These are phyloP conservation scores for Pleurotus tuoliensis DNA, from an alignment of 768 basidiomycete species.

Conservation along the genomic window DNA sequence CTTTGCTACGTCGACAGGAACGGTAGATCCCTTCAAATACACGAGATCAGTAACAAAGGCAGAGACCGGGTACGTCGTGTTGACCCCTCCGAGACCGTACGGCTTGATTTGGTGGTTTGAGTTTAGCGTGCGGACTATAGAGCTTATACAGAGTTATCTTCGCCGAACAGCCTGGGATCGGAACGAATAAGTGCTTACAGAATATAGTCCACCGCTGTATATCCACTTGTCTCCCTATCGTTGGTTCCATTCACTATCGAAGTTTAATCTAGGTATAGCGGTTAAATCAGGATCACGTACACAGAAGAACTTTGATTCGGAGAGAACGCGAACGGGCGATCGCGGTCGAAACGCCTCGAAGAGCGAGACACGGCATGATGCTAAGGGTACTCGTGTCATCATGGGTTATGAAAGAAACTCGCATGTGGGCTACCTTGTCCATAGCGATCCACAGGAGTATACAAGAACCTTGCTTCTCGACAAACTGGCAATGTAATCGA, in stretches of 20 bases:
- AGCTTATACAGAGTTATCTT: conserved; percentile 30
- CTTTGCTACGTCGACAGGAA: conserved; percentile 56
- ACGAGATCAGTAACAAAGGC: conserved; percentile 86
- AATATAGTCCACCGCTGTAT: conserved; percentile 82
- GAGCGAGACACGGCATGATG: conserved; percentile 88
- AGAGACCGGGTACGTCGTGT: conserved; percentile 66
- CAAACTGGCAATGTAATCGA: conserved; percentile 68
- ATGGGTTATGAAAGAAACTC: background rate
- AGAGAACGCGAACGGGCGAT: conserved; percentile 74
- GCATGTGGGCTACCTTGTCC: conserved; percentile 65
- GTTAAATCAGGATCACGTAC: conserved; percentile 40
- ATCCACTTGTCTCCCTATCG: conserved; percentile 87
- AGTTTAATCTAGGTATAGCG: conserved; percentile 1
- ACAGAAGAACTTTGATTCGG: conserved; percentile 77
- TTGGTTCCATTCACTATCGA: conserved; percentile 77
- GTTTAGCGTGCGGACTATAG: conserved; percentile 70
- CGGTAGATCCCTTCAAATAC: conserved; percentile 59
- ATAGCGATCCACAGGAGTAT: conserved; percentile 91
- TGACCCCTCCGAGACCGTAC: conserved; percentile 56
- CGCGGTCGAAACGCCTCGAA: conserved; percentile 72
- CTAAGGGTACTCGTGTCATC: conserved; percentile 27
- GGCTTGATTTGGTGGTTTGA: conserved; percentile 46
- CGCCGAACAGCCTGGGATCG: background rate
- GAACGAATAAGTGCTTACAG: conserved; percentile 35
- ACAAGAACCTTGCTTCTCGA: conserved; percentile 64